phyloP scores from a whole-genome alignment of 345 rosid genomes.

The Murraya koenigii region DNA sequence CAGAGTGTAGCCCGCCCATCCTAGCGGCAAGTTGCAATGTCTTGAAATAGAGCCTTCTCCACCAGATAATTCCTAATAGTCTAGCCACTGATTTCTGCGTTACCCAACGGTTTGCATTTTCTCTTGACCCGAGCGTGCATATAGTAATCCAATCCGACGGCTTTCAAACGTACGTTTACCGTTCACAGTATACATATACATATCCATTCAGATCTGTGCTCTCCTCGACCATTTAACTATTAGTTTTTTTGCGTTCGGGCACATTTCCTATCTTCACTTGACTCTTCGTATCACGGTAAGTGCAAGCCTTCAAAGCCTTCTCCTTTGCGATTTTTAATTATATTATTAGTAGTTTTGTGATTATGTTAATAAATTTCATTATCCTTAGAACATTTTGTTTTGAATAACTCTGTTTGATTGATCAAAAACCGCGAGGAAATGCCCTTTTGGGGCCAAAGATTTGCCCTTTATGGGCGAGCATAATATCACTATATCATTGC shows the following conservation, averaged over 20 bases:
- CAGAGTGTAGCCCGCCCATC: background rate
- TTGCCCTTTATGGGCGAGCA: too few species aligned
- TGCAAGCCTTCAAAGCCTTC: background rate
- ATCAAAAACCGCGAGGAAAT: background rate
- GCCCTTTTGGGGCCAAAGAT: too few species aligned
- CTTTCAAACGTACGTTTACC: background rate
- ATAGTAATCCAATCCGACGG: slow-evolving; percentile 9
- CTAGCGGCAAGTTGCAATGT: too few species aligned
- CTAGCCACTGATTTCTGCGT: background rate
- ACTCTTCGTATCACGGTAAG: slow-evolving; percentile 6
- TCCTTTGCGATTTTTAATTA: background rate
- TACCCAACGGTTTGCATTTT: background rate
- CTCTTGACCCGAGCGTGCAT: background rate
- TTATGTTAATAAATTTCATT: background rate
- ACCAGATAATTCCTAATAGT: background rate
- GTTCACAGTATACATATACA: background rate
- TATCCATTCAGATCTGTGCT: background rate
- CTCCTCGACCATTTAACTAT: too few species aligned
- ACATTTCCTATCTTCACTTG: background rate
- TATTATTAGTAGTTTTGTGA: background rate
- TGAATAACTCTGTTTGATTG: background rate
- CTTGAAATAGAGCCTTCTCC: background rate
- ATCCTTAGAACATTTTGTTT: background rate
- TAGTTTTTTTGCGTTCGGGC: background rate
- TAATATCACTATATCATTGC: too few species aligned